These are phyloP conservation scores for Penicillium cinerascens DNA, from an alignment of 495 filamentous ascomycete species.

Conservation along the genomic window DNA sequence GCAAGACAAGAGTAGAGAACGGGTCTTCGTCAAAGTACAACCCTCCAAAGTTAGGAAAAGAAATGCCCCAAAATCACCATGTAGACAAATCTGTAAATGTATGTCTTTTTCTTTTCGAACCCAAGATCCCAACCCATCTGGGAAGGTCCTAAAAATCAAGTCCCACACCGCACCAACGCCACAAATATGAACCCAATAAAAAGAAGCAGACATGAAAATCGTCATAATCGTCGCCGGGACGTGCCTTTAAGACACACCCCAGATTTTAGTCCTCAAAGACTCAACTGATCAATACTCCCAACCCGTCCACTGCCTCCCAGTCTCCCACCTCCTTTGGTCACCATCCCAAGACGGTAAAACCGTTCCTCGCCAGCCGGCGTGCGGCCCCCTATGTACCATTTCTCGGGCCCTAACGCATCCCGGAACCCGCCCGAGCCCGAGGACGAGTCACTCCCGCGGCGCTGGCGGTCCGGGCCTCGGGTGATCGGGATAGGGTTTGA, in stretches of 20 bases:
- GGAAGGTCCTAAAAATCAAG: neutral
- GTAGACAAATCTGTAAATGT: neutral
- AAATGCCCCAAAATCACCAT: neutral
- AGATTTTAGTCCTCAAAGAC: constrained; percentile 46
- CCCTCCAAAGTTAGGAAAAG: no score
- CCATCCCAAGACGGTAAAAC: constrained; percentile 72
- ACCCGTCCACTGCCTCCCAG: constrained; percentile 55
- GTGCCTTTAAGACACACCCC: neutral
- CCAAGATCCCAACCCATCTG: neutral
- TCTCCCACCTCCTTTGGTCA: constrained; percentile 48
- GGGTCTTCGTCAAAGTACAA: neutral
- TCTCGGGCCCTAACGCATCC: constrained; percentile 71
- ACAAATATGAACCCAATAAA: neutral
- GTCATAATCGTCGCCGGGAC: neutral
- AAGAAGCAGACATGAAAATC: neutral
- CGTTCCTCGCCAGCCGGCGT: constrained; percentile 83
- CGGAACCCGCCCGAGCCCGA: constrained; percentile 73
- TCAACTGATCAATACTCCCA: constrained; percentile 60
- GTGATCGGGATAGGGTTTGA: constrained; percentile 40
- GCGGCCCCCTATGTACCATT: constrained; percentile 85
- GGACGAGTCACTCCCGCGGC: constrained; percentile 70
- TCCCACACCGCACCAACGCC: neutral
- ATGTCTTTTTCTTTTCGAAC: constrained; percentile 5
- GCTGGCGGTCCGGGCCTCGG: constrained; percentile 34
- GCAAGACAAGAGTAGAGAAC: neutral